Percentiles rank a stretch among this genome's conserved stretches.
These are phyloP conservation scores for Dipteronia sinensis DNA, from an alignment of 345 rosid genomes.

Conservation along the genomic window DNA sequence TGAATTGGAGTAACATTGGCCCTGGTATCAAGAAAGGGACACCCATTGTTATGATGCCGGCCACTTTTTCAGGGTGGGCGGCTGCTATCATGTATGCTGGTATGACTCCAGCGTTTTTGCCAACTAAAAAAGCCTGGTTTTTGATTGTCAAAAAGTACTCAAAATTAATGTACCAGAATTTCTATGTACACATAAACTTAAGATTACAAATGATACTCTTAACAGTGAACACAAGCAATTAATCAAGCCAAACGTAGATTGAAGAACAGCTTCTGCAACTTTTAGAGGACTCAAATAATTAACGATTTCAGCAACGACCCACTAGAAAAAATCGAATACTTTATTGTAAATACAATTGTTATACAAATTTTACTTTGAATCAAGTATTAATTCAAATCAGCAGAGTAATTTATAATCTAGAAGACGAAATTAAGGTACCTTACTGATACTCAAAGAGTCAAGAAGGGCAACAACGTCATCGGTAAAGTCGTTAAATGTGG, in stretches of 20 bases:
- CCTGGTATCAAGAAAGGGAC: conserved; percentile 43
- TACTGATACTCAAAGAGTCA: conserved; percentile 28
- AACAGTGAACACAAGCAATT: neutral
- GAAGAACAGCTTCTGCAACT: neutral
- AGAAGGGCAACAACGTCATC: conserved; percentile 38
- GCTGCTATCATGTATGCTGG: conserved; percentile 29
- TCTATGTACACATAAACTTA: neutral
- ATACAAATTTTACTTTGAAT: neutral
- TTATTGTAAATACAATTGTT: neutral
- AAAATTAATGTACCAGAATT: neutral
- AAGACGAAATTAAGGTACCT: conserved; percentile 22
- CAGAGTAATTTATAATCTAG: neutral
- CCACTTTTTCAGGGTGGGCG: conserved; percentile 36
- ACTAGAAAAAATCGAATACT: too few species aligned
- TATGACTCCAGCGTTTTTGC: conserved; percentile 50
- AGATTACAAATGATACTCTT: neutral
- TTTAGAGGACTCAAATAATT: neutral
- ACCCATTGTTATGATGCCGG: conserved; percentile 39
- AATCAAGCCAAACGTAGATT: neutral
- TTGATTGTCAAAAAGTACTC: neutral
- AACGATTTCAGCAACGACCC: neutral
- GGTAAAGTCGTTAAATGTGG: conserved; percentile 27
- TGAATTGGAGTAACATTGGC: conserved; percentile 6
- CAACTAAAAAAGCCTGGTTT: conserved; percentile 40
- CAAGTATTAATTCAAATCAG: neutral